Evolutionary conservation across 1,284 basidiomycete genomes (phyloP).

Genomic region (Cutaneotrichosporon sp.): DNA sequence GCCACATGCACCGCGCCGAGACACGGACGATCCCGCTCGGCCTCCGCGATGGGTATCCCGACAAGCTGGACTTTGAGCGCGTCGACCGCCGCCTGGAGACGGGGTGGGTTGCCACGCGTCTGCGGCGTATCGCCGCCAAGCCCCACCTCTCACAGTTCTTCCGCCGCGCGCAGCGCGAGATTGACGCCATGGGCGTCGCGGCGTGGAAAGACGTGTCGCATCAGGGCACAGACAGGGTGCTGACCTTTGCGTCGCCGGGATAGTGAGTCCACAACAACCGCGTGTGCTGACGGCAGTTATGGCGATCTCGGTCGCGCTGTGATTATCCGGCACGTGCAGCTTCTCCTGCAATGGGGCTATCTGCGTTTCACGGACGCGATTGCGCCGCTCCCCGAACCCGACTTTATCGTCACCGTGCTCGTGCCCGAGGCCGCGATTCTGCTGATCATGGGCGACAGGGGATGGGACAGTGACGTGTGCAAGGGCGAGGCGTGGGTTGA

Average conservation of each 20-base stretch:
- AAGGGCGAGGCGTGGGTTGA: constrained; percentile 10
- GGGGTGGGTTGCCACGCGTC: constrained; percentile 21
- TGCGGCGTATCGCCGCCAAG: constrained; percentile 25
- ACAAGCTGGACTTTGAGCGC: constrained; percentile 27
- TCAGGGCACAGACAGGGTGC: constrained; percentile 19
- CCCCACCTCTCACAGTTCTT: constrained; percentile 24
- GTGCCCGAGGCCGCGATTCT: constrained; percentile 38
- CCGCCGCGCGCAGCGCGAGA: constrained; percentile 11
- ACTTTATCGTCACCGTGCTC: constrained; percentile 38
- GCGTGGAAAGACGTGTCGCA: constrained; percentile 20
- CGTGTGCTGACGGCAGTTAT: constrained; percentile 29
- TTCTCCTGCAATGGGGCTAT: constrained; percentile 27
- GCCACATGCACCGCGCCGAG: constrained; percentile 36
- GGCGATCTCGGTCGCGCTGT: constrained; percentile 35
- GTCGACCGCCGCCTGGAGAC: constrained; percentile 27
- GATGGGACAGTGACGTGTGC: constrained; percentile 3
- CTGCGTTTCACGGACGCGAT: constrained; percentile 12
- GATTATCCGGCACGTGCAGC: constrained; percentile 29
- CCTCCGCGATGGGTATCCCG: constrained; percentile 32
- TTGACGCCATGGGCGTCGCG: constrained; percentile 21
- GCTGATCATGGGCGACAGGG: constrained; percentile 38
- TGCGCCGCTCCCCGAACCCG: constrained; percentile 25
- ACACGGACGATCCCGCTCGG: constrained; percentile 36
- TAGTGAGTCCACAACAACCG: constrained; percentile 32
- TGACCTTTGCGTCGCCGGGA: constrained; percentile 20